These are phyloP conservation scores for Tricholoma sp. DNA, from an alignment of 768 basidiomycete species.

Conservation along the genomic window DNA sequence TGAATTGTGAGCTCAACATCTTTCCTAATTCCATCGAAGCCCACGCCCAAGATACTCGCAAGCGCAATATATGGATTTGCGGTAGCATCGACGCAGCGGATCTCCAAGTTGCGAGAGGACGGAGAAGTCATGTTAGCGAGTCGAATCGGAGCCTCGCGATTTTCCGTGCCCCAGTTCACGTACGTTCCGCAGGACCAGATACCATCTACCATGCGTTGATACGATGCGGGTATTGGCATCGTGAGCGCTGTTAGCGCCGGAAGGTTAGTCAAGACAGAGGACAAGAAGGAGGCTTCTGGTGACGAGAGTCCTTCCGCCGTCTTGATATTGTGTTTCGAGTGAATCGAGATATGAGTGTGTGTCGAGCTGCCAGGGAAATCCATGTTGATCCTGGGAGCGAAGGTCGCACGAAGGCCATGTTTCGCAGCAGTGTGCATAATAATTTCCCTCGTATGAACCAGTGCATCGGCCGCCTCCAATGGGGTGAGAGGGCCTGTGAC, in stretches of 20 bases:
- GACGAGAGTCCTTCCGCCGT: constrained; percentile 27
- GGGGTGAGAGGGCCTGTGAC: constrained; percentile 64
- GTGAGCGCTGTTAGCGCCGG: constrained; percentile 55
- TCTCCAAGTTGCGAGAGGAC: constrained; percentile 56
- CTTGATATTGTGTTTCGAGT: constrained; percentile 23
- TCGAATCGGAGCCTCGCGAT: constrained; percentile 62
- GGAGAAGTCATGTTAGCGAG: constrained; percentile 45
- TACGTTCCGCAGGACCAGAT: constrained; percentile 71
- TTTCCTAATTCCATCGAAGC: constrained; percentile 42
- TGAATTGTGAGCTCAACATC: constrained; percentile 30
- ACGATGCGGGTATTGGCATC: constrained; percentile 57
- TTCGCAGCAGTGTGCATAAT: constrained; percentile 63
- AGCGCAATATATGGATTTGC: constrained; percentile 58
- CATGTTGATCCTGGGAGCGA: constrained; percentile 44
- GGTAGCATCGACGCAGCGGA: constrained; percentile 58
- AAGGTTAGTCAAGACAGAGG: constrained; percentile 53
- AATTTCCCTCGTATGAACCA: constrained; percentile 62
- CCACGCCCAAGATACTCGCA: constrained; percentile 51
- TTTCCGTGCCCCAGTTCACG: constrained; percentile 64
- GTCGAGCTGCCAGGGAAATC: constrained; percentile 45
- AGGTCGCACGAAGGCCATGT: constrained; percentile 62
- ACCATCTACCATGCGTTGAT: constrained; percentile 58
- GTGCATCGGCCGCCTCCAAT: constrained; percentile 60
- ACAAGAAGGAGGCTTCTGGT: constrained; percentile 54
- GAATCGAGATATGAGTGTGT: constrained; percentile 65